Evolutionary conservation across 768 basidiomycete genomes (phyloP).

Genomic region (Coprinopsis cinerea): DNA sequence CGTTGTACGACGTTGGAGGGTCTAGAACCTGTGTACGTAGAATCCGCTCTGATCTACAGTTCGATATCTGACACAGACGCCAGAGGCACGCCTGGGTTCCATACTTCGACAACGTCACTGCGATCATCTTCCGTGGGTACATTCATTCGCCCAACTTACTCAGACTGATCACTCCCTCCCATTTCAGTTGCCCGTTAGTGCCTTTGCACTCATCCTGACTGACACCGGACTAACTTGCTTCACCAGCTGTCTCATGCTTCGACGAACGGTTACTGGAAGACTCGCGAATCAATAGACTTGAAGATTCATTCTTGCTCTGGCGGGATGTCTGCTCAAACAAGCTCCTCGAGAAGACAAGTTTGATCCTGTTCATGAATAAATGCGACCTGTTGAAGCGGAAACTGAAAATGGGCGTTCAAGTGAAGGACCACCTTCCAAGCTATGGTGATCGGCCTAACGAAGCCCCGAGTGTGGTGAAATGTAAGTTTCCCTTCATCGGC

Average conservation of each 20-base stretch:
- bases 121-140: slow-evolving; percentile 61
- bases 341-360: slow-evolving; percentile 50
- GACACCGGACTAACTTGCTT: slow-evolving; percentile 36
- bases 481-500: slow-evolving; percentile 33
- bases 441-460: slow-evolving; percentile 72
- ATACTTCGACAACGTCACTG: slow-evolving; percentile 73
- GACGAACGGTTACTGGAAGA: slow-evolving; percentile 73
- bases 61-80: no score
- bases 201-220: neutral
- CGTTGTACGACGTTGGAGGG: slow-evolving; percentile 76
- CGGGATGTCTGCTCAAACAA: slow-evolving; percentile 60
- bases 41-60: no score
- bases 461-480: slow-evolving; percentile 54
- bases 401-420: slow-evolving; percentile 44
- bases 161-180: slow-evolving; percentile 29
- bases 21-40: slow-evolving; percentile 54
- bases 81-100: slow-evolving; percentile 79
- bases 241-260: slow-evolving; percentile 71
- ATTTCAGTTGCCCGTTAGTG: neutral
- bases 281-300: slow-evolving; percentile 60
- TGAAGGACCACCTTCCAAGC: slow-evolving; percentile 56
- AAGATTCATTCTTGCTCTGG: slow-evolving; percentile 72
- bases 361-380: slow-evolving; percentile 64
- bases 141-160: neutral
- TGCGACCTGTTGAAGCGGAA: slow-evolving; percentile 65